Conservation (phyloP, 768 basidiomycete genomes). For the Leucocoprinus sp. region DNA sequence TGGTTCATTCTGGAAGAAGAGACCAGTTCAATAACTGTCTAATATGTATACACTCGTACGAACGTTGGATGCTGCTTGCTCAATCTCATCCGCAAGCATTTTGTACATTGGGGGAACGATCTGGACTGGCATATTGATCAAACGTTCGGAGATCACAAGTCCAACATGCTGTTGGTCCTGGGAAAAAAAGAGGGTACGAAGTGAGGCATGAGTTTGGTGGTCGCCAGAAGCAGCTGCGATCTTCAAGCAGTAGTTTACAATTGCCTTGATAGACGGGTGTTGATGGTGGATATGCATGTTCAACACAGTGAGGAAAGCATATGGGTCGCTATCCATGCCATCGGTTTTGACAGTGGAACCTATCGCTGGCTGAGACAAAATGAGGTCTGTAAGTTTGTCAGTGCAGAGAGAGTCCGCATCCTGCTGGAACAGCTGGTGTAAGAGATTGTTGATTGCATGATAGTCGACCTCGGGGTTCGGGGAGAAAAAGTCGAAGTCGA, state of each 20-base stretch:
- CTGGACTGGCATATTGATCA: slow-evolving; percentile 95
- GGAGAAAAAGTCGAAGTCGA: slow-evolving; percentile 93
- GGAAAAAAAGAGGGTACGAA: slow-evolving; percentile 46
- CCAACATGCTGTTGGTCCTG: slow-evolving; percentile 57
- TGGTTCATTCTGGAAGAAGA: slow-evolving; percentile 37
- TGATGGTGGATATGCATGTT: slow-evolving; percentile 66
- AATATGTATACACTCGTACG: slow-evolving; percentile 16
- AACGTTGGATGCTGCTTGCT: slow-evolving; percentile 61
- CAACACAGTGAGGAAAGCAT: slow-evolving; percentile 77
- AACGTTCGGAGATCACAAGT: slow-evolving; percentile 76
- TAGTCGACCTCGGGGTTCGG: slow-evolving; percentile 78
- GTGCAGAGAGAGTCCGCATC: slow-evolving; percentile 71
- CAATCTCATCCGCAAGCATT: slow-evolving; percentile 82
- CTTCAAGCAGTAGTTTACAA: slow-evolving; percentile 62
- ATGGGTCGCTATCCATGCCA: slow-evolving; percentile 83
- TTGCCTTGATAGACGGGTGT: slow-evolving; percentile 59
- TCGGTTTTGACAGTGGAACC: slow-evolving; percentile 94
- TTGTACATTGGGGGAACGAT: slow-evolving; percentile 87
- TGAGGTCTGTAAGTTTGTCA: slow-evolving; percentile 70
- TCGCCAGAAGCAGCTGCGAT: slow-evolving; percentile 45
- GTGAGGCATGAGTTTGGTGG: slow-evolving; percentile 39
- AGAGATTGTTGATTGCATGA: slow-evolving; percentile 71
- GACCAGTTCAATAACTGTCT: background rate
- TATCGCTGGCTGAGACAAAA: slow-evolving; percentile 63
- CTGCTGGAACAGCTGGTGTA: slow-evolving; percentile 58